These are phyloP conservation scores for Eucalyptus rudis DNA, from an alignment of 345 rosid genomes.

Conservation along the genomic window DNA sequence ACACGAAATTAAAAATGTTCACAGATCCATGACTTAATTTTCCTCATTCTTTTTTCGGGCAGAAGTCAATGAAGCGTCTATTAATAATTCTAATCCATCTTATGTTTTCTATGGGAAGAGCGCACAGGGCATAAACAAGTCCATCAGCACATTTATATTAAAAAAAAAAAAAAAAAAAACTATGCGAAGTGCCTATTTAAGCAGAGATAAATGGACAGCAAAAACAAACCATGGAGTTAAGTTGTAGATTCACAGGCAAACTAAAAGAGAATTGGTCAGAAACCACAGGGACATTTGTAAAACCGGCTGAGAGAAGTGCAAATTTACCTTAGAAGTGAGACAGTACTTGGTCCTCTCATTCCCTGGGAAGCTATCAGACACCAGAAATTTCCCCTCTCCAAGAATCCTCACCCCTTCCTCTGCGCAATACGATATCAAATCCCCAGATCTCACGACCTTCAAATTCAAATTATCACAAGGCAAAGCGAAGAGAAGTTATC, in stretches of 20 bases:
- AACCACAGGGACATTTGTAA: not conserved
- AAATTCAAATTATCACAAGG: not conserved
- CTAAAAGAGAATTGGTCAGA: not conserved
- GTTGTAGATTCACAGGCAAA: not conserved
- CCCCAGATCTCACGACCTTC: constrained; percentile 97
- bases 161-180: no score
- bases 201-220: not conserved
- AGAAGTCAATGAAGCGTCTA: not conserved
- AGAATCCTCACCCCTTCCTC: constrained; percentile 95
- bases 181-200: not conserved
- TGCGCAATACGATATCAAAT: constrained; percentile 82
- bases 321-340: constrained; percentile 74
- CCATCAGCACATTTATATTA: fast-evolving
- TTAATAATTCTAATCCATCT: not conserved
- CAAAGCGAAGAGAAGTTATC: not conserved
- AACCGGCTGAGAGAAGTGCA: not conserved
- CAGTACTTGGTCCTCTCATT: constrained; percentile 97
- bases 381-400: constrained; percentile 89
- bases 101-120: not conserved
- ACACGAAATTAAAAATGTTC: not conserved
- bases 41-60: not conserved
- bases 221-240: not conserved
- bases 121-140: not conserved
- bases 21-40: not conserved
- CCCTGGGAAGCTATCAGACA: constrained; percentile 95